A percentile compares a stretch with the other conserved stretches of the same genome.
Conservation (phyloP, 257 asterid genomes). For the Solanum corneliomulleri region DNA sequence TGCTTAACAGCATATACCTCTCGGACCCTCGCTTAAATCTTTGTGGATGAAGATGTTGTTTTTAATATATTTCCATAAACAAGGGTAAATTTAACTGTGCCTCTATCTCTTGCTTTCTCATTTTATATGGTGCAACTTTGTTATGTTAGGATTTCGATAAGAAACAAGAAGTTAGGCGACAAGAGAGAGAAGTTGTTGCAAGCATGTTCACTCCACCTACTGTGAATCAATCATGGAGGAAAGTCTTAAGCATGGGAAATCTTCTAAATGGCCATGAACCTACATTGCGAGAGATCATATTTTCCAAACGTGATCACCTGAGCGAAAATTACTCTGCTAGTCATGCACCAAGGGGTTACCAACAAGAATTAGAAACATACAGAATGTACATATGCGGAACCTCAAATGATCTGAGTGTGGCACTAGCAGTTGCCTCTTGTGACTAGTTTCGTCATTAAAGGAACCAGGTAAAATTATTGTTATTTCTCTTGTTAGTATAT, state of each 20-base stretch:
- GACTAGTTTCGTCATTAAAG: constrained; percentile 25
- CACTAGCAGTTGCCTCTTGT: constrained; percentile 83
- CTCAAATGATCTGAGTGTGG: constrained; percentile 83
- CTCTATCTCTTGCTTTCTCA: neutral
- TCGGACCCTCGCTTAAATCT: neutral
- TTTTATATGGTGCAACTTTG: neutral
- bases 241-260: constrained; percentile 91
- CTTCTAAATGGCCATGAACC: constrained; percentile 97
- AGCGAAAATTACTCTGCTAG: constrained; percentile 58
- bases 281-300: constrained; percentile 64
- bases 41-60: neutral
- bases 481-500: neutral
- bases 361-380: constrained; percentile 65
- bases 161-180: constrained; percentile 38
- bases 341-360: constrained; percentile 22
- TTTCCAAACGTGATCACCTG: constrained; percentile 51
- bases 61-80: neutral
- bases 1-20: neutral
- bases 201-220: constrained; percentile 77
- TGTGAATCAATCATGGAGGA: constrained; percentile 92
- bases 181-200: constrained; percentile 52
- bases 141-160: constrained; percentile 32
- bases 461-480: neutral
- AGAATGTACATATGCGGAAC: constrained; percentile 83
- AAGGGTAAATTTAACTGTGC: neutral